These are phyloP conservation scores for Kazachstania sp. DNA, from an alignment of 1,139 yeast genomes.

Conservation along the genomic window DNA sequence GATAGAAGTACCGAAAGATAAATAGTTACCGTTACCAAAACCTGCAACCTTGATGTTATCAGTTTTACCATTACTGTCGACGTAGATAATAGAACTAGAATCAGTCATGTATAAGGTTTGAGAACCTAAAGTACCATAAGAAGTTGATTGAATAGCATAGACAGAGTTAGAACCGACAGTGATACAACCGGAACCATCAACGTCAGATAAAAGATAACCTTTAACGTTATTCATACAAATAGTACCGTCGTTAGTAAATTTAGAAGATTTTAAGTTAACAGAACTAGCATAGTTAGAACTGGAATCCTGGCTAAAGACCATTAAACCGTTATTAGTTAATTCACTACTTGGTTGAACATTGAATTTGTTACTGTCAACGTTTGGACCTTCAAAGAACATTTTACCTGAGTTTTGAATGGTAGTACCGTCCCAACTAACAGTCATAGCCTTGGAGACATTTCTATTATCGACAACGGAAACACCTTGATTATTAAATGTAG, in stretches of 20 bases:
- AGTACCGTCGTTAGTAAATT: slow-evolving; percentile 13
- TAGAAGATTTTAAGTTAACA: slow-evolving; percentile 6
- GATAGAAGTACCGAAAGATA: slow-evolving; percentile 10
- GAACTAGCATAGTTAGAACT: slow-evolving; percentile 7
- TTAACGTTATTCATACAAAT: slow-evolving; percentile 11
- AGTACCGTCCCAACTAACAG: slow-evolving; percentile 9
- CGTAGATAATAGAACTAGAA: slow-evolving; percentile 9
- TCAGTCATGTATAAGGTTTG: slow-evolving; percentile 13
- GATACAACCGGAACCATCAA: slow-evolving; percentile 16
- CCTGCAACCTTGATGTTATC: slow-evolving; percentile 11
- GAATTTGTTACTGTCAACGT: slow-evolving; percentile 6
- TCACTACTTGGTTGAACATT: slow-evolving; percentile 6
- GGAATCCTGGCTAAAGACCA: slow-evolving; percentile 8
- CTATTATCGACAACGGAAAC: slow-evolving; percentile 11
- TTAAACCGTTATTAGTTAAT: slow-evolving; percentile 10
- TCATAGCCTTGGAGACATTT: slow-evolving; percentile 9
- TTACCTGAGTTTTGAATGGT: slow-evolving; percentile 10
- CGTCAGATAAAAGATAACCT: slow-evolving; percentile 6
- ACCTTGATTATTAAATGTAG: slow-evolving; percentile 9
- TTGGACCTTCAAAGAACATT: slow-evolving; percentile 11
- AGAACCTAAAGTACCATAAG: slow-evolving; percentile 7
- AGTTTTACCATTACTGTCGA: slow-evolving; percentile 10
- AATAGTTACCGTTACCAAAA: slow-evolving; percentile 10
- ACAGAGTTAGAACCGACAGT: slow-evolving; percentile 11
- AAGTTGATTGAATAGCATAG: slow-evolving; percentile 7